These are phyloP conservation scores for Earliella scabrosa DNA, from an alignment of 1,284 basidiomycete genomes.

Conservation along the genomic window DNA sequence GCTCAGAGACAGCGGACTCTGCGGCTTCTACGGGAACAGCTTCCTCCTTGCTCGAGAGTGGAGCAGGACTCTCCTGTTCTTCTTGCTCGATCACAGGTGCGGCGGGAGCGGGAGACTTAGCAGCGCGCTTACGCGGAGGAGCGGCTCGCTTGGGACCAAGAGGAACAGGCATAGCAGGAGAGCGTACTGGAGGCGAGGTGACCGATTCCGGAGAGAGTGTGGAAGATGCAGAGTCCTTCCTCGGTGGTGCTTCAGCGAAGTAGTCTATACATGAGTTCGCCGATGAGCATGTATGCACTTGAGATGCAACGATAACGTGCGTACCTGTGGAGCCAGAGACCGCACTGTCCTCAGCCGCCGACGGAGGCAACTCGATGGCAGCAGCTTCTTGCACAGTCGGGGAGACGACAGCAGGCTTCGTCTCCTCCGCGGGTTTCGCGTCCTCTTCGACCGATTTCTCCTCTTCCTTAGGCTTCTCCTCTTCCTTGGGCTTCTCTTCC, in stretches of 20 bases:
- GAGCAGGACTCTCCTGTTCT: slow-evolving; percentile 26
- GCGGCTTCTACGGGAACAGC: slow-evolving; percentile 7
- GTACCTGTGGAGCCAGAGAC: slow-evolving; percentile 6
- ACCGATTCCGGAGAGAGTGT: slow-evolving; percentile 43
- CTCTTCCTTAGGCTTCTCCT: slow-evolving; percentile 15
- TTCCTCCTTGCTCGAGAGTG: slow-evolving; percentile 10
- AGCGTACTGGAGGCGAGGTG: slow-evolving; percentile 34
- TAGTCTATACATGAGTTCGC: slow-evolving; percentile 22
- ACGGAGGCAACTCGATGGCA: slow-evolving; percentile 2
- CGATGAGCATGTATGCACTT: not conserved
- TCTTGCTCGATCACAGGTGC: slow-evolving; percentile 22
- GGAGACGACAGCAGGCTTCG: slow-evolving; percentile 4
- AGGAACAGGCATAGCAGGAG: slow-evolving; percentile 74
- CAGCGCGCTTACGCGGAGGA: slow-evolving; percentile 67
- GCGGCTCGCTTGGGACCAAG: slow-evolving; percentile 68
- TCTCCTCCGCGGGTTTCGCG: not conserved
- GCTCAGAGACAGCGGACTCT: slow-evolving; percentile 9
- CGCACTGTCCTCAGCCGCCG: not conserved
- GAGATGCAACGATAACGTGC: not conserved
- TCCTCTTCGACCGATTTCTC: slow-evolving; percentile 6
- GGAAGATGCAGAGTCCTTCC: slow-evolving; percentile 27
- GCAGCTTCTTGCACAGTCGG: slow-evolving; percentile 12
- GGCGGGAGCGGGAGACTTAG: slow-evolving; percentile 44
- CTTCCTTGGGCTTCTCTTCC: slow-evolving; percentile 16
- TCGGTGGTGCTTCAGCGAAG: slow-evolving; percentile 14